phyloP scores from a whole-genome alignment of 1,284 basidiomycete species.

The Chiua sp. region DNA sequence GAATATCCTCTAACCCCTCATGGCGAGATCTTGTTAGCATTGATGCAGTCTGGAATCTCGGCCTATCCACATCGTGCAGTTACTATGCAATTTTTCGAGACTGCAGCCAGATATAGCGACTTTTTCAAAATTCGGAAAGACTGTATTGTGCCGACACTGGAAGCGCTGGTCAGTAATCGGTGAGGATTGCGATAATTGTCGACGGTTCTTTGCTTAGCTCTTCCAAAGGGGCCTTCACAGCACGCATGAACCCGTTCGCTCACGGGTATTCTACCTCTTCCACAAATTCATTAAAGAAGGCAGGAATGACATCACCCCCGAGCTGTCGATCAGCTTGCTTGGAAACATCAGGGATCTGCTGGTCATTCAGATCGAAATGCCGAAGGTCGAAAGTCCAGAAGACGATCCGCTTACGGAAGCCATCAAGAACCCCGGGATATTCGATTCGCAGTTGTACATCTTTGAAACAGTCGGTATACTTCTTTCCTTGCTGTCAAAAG shows the following conservation, averaged over 20 bases:
- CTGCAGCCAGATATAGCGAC: constrained; percentile 89
- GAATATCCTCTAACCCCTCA: constrained; percentile 89
- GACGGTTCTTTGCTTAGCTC: constrained; percentile 2
- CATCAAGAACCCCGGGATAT: constrained; percentile 72
- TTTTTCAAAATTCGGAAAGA: constrained; percentile 95
- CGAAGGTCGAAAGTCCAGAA: constrained; percentile 69
- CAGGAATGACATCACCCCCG: constrained; percentile 77
- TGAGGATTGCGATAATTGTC: constrained; percentile 41
- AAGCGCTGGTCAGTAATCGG: constrained; percentile 89
- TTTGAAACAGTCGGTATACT: constrained; percentile 94
- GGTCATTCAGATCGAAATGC: constrained; percentile 66
- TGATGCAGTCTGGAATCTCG: constrained; percentile 86
- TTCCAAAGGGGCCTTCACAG: constrained; percentile 87
- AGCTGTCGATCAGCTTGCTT: constrained; percentile 76
- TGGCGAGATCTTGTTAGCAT: constrained; percentile 88
- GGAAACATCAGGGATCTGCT: constrained; percentile 78
- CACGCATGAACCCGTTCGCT: constrained; percentile 71
- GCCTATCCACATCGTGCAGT: constrained; percentile 89
- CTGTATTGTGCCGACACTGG: constrained; percentile 84
- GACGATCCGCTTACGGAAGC: constrained; percentile 82
- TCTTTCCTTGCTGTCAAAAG: constrained; percentile 75
- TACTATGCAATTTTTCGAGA: constrained; percentile 95
- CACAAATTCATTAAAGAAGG: constrained; percentile 92
- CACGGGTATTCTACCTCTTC: constrained; percentile 93
- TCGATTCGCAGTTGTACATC: constrained; percentile 94